phyloP scores from a whole-genome alignment of 176 grass and related monocot genomes.

The Aegilops bicornis region DNA sequence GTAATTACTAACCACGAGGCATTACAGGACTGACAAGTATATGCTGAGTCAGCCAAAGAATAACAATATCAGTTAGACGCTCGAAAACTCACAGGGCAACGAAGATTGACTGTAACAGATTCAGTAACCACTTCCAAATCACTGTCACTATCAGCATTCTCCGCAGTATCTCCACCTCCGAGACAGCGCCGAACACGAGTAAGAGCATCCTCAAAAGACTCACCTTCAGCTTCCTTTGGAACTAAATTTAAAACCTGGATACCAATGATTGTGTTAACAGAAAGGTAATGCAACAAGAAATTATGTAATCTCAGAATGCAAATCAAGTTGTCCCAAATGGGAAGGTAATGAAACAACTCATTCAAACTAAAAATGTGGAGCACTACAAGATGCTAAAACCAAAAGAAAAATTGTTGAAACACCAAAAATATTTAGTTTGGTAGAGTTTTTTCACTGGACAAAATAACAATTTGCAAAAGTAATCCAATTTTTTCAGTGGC shows the following conservation, averaged over 20 bases:
- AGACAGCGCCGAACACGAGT: slow-evolving; percentile 79
- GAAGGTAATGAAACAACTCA: background rate
- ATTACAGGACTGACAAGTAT: background rate
- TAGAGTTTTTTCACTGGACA: background rate
- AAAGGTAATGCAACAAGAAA: slow-evolving; percentile 4
- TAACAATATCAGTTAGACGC: slow-evolving; percentile 19
- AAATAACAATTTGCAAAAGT: background rate
- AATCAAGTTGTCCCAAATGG: background rate
- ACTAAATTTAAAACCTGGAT: slow-evolving; percentile 76
- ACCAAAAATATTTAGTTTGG: background rate
- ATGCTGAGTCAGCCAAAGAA: slow-evolving; percentile 10
- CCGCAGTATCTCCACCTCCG: slow-evolving; percentile 73
- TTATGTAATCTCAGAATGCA: background rate
- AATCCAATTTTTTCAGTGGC: background rate
- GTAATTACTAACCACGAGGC: background rate
- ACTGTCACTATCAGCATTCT: slow-evolving; percentile 88
- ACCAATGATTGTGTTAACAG: slow-evolving; percentile 12
- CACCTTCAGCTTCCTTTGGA: slow-evolving; percentile 75
- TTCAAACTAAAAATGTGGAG: background rate
- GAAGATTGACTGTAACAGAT: slow-evolving; percentile 87
- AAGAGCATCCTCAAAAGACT: slow-evolving; percentile 85
- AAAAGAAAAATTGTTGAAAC: background rate
- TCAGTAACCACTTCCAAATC: slow-evolving; percentile 98
- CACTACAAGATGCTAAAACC: background rate
- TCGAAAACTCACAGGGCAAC: slow-evolving; percentile 83